Base-by-base conservation (phyloP, 2,329 filamentous ascomycete genomes). In the Albophoma yamanashiensis region DNA sequence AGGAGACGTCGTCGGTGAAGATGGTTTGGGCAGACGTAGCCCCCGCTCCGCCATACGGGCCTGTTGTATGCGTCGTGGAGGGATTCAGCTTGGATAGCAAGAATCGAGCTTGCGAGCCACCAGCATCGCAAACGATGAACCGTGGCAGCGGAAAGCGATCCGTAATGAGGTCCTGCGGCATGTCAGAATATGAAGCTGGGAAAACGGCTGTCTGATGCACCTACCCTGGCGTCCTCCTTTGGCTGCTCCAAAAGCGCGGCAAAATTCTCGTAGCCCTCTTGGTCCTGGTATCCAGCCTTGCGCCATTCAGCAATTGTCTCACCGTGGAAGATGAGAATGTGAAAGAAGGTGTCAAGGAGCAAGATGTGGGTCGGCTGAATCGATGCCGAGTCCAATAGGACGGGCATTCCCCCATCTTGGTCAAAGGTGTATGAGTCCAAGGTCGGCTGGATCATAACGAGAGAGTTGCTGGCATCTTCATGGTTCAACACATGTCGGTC, bases 361-460 rank as follows among this genome's bases (percentile, higher is more conserved):
- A 99, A 83, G 62, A 97, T 90, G 62, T 96, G 95, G 27, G 92
- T 90, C 12, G 92, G 89, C 71, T 97, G 93, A 67, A 99, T 99
- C 7, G 92, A 97, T 42, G 92, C 92, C 17, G 93, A 97, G 73
- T 99, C 94, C 42, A 99, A 83, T 31, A 99, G 79, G n/a, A 99
- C 94, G 2, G 94, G 93, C 64, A 92, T 86, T 55, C 91, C 89
- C 34, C 92, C 92, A 62, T 97, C 93, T 69, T 96, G 91, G 67
- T 97, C 93, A 70, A 99, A 92, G 2, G 92, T 96, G 75, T 99
- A 99, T 40, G 92, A 96, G 74, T 99, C 94, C 57, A 99, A 80
- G 0, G 94, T 99, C 11, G 94, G 94, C 73, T 99, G 94, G 65
- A 99, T 97, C 94, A 99, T 99, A 73, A 99, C 87, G 55, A 99